Conservation (phyloP, 225 moss, liverwort and hornwort species). For the Polytrichum formosum region DNA sequence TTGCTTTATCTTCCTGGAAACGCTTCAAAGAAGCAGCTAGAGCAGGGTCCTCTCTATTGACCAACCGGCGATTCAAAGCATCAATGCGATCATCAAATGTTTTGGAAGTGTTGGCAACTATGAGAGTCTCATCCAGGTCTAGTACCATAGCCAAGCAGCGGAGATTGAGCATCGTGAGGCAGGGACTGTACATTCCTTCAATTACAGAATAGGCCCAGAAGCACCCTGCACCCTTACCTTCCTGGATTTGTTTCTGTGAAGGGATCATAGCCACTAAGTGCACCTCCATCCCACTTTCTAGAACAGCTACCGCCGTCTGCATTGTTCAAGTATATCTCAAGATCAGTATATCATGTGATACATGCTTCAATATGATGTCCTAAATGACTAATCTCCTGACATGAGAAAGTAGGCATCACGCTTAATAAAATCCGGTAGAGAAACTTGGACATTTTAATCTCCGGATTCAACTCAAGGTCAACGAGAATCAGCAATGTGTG, state of each 20-base stretch:
- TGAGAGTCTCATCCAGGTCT: slow-evolving; percentile 96
- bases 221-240: slow-evolving; percentile 53
- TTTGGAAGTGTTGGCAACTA: slow-evolving; percentile 92
- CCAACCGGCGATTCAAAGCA: slow-evolving; percentile 59
- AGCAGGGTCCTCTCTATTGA: slow-evolving; percentile 61
- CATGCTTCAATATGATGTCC: too few species aligned
- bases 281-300: slow-evolving; percentile 80
- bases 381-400: too few species aligned
- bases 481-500: too few species aligned
- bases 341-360: neutral
- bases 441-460: too few species aligned
- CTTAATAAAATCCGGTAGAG: too few species aligned
- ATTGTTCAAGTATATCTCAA: slow-evolving; percentile 5
- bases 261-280: slow-evolving; percentile 90
- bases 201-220: slow-evolving; percentile 86
- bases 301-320: slow-evolving; percentile 80
- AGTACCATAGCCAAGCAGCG: slow-evolving; percentile 98
- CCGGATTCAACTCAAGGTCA: too few species aligned
- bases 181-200: slow-evolving; percentile 88
- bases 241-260: slow-evolving; percentile 45
- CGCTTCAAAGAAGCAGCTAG: slow-evolving; percentile 75
- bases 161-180: slow-evolving; percentile 92
- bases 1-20: slow-evolving; percentile 89
- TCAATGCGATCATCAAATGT: slow-evolving; percentile 97
- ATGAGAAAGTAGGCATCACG: too few species aligned